Percentiles rank a stretch among this genome's conserved stretches.
phyloP scores from a whole-genome alignment of 73 alveolate species.

The Symbiodinium pilosum region DNA sequence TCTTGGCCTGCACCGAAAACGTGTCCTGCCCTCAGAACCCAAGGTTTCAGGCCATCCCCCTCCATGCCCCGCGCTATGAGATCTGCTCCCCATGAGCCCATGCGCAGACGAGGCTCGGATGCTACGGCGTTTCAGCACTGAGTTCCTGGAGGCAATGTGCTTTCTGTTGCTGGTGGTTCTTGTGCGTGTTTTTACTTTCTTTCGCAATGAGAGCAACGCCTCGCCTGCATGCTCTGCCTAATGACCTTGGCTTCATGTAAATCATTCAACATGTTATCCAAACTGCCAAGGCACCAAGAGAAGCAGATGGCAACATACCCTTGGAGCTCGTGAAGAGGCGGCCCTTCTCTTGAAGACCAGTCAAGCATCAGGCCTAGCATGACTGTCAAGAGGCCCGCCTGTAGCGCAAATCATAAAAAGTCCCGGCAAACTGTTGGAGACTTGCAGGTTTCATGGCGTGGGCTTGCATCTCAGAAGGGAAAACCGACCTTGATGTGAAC shows the following conservation, averaged over 20 bases:
- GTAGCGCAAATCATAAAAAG: too few relatives aligned
- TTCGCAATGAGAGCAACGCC: too few relatives aligned
- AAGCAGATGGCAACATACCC: slow-evolving; percentile 35
- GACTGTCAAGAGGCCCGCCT: too few relatives aligned
- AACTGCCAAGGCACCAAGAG: slow-evolving; percentile 6
- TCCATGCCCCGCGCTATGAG: too few relatives aligned
- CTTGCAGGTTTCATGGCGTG: slow-evolving; percentile 57
- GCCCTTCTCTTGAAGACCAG: not conserved
- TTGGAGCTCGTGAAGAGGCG: slow-evolving; percentile 68
- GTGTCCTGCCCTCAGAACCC: not conserved
- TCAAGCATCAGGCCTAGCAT: too few relatives aligned
- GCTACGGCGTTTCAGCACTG: slow-evolving; percentile 79
- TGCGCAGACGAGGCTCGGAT: slow-evolving; percentile 76
- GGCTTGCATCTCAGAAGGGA: slow-evolving; percentile 3
- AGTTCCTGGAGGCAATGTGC: slow-evolving; percentile 44
- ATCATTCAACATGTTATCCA: too few relatives aligned
- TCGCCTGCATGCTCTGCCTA: too few relatives aligned
- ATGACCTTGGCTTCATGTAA: too few relatives aligned
- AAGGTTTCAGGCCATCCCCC: too few relatives aligned
- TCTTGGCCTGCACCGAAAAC: slow-evolving; percentile 9
- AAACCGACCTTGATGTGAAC: not conserved
- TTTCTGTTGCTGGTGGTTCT: too few relatives aligned
- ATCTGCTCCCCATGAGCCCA: too few relatives aligned
- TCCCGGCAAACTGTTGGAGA: not conserved
- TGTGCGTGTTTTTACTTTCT: too few relatives aligned